Percentiles rank a stretch among this genome's conserved stretches.
Evolutionary conservation across 2,329 filamentous ascomycete genomes (phyloP).

Genomic region (Talaromyces marneffei): DNA sequence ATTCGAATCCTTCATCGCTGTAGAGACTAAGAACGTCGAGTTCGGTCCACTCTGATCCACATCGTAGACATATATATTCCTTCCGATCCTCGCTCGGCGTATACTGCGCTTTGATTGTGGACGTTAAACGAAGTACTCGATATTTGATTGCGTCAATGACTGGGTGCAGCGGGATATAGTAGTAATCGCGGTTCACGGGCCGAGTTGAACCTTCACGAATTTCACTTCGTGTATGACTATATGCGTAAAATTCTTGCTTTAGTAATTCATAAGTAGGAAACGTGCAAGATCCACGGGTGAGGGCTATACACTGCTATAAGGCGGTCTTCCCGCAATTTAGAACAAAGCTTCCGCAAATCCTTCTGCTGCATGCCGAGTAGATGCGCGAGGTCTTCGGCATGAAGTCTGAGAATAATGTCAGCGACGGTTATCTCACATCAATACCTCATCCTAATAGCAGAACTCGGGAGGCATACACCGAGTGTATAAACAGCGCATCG

Average conservation of each 20-base stretch:
- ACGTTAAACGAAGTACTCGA: constrained; percentile 80
- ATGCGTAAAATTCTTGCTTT: constrained; percentile 3
- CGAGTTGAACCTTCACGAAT: constrained; percentile 74
- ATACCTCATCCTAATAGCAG: not conserved
- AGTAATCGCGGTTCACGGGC: constrained; percentile 83
- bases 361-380: constrained; percentile 87
- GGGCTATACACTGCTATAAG: constrained; percentile 68
- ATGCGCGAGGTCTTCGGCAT: constrained; percentile 81
- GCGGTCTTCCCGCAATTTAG: constrained; percentile 76
- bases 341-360: constrained; percentile 83
- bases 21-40: constrained; percentile 81
- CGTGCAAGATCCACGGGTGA: constrained; percentile 10
- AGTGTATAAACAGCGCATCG: constrained; percentile 71
- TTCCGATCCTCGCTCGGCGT: constrained; percentile 80
- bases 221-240: constrained; percentile 67
- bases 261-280: not conserved
- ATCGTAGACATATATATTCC: constrained; percentile 79
- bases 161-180: constrained; percentile 91
- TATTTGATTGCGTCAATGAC: constrained; percentile 96
- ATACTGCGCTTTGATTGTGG: constrained; percentile 77
- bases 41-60: constrained; percentile 78
- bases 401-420: constrained; percentile 48
- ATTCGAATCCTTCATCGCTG: constrained; percentile 65
- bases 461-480: constrained; percentile 48
- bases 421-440: not conserved